Conservation (phyloP, 176 grass and related monocot species). For the Bolboschoenus planiculmis region DNA sequence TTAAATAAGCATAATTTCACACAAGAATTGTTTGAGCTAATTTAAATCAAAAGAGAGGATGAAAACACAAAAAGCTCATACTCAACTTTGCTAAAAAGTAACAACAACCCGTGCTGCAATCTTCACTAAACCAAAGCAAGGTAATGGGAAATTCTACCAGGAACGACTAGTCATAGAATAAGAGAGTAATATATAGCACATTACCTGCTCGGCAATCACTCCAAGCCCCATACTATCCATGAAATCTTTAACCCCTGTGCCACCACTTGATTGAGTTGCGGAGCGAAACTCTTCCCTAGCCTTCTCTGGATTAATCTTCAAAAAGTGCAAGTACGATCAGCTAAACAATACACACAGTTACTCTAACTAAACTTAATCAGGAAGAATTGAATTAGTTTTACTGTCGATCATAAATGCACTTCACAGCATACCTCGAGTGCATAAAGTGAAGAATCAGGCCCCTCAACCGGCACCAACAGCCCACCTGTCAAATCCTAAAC, state of each 20-base stretch:
- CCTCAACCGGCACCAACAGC: constrained; percentile 57
- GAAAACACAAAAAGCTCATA: neutral
- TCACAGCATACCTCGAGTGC: constrained; percentile 64
- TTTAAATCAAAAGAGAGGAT: neutral
- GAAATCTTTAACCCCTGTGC: constrained; percentile 83
- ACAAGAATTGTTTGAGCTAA: neutral
- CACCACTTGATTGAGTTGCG: constrained; percentile 67
- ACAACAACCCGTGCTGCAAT: neutral
- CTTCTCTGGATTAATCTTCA: constrained; percentile 93
- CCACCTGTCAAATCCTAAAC: constrained; percentile 85
- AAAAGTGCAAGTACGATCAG: neutral
- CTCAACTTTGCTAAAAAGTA: neutral
- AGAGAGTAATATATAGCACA: constrained; percentile 6
- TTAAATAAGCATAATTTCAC: neutral
- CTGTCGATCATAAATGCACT: neutral
- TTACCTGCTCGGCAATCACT: constrained; percentile 75
- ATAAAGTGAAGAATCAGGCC: constrained; percentile 62
- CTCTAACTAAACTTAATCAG: neutral
- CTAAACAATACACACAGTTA: neutral
- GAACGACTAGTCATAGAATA: neutral
- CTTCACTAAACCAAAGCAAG: neutral
- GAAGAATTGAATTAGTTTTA: neutral
- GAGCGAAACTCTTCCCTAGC: constrained; percentile 76
- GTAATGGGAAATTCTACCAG: neutral
- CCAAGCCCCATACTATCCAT: constrained; percentile 98